Evolutionary conservation across 139 green algal species (phyloP), one percentile per base, ranked within the genome.

Genomic region (Volvox africanus): DNA sequence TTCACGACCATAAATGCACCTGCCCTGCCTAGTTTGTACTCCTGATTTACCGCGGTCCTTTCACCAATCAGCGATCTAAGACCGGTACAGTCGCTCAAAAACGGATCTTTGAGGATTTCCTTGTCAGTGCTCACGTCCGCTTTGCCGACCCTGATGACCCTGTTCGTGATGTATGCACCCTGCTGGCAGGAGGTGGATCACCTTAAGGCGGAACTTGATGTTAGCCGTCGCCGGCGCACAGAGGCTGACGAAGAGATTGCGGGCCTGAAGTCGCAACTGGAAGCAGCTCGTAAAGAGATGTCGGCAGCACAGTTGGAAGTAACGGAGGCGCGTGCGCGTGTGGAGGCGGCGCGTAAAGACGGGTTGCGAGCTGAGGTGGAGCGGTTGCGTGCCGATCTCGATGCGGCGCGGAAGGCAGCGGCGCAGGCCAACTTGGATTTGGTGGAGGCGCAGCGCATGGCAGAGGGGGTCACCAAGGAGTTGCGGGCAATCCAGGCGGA

Each of bases 281-380:
- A 69, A 37, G 68, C 50, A 6, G 83, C 67, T 5, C 5, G 65
- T 35, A 35, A 62, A 61, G 32, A 79, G 62, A 67, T 80, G 67
- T 68, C 83, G 35, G 83, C 83, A 37, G 83, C 83, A 68, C 85
- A 82, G 85, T 44, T 44, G 28, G 85, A 89, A 71, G 85, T 50
- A 28, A 68, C 85, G 44, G 85, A 89, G 69, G 85, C 85, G 36
- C 37, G 69, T 9, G 85, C 85, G 12, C 69, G 69, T 11, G 85
- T 68, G 0, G 85, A 82, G 69, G 85, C 68, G 37, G 28, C 44
- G 85, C 85, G 85, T 11, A 82, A 71, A 68, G 85, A 89, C 69
- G 69, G 85, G 5, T 61, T 28, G 1, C 85, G 85, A 2, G 69
- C 85, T 1, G 85, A 89, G 85, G 26, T 82, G 28, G 85, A 89